Evolutionary conservation across 805 yeast species (phyloP), one percentile per base, ranked within the genome.

Genomic region (Metschnikowia arizonensis): DNA sequence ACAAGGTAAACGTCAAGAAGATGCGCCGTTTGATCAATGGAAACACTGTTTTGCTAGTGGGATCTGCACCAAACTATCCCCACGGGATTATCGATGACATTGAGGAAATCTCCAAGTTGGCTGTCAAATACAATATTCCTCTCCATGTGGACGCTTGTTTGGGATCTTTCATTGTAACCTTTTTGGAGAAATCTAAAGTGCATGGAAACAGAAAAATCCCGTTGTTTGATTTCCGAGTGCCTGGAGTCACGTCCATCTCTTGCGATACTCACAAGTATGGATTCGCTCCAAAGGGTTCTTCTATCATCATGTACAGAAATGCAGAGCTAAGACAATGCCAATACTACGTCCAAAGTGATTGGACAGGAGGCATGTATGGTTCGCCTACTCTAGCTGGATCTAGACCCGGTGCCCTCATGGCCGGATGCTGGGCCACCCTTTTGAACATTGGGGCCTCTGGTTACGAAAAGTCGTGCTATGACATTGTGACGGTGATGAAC

Each of bases 251-350:
- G 0, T 89, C 97, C 2, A 91, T 91, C 47, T 87, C 96, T n/a
- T 93, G 98, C 67, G 99, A 91, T 63, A 91, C 99, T n/a, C 99
- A 91, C 72, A 91, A 91, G 65, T 91, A 91, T 60, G 99, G 98
- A 1, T 93, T 91, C 73, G 97, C 98, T 7, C 99, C 99, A 32
- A 91, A 91, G 65, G 99, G 99, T 8, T 84, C 95, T 0, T 88
- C 96, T 1, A 77, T 91, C 19, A 85, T 93, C 56, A 84, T 93
- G 96, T 93, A 93, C 65, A 77, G 97, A 38, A 66, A 75, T 49
- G 56, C 76, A 0, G 74, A 77, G 47, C 74, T 88, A 46, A 75
- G 99, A 47, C 76, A 77, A 53, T 76, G 83, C 57, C 99, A 93
- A 67, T 91, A 93, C 64, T 93, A 83, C 63, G 76, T 90, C 25